Conservation (phyloP, 2,329 filamentous ascomycete genomes). For the Ophiocordyceps sinensis region DNA sequence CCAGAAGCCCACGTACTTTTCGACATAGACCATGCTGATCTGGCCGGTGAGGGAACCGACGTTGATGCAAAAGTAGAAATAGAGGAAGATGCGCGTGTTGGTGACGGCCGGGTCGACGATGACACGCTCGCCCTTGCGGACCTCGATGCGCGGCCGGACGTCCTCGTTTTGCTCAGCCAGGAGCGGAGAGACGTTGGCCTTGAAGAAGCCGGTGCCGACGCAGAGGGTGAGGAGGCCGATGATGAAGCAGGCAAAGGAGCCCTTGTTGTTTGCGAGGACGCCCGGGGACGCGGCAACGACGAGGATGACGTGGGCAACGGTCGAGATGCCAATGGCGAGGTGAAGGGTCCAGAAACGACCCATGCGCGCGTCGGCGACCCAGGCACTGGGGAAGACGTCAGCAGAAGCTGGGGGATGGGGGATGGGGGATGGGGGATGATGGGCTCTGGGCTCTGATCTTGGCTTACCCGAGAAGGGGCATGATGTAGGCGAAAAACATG, state of each 20-base stretch:
- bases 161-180: slow-evolving; percentile 57
- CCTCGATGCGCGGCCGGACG: slow-evolving; percentile 40
- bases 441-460: too few species aligned
- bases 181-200: slow-evolving; percentile 61
- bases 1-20: slow-evolving; percentile 67
- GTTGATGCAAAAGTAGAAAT: slow-evolving; percentile 44
- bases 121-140: slow-evolving; percentile 46
- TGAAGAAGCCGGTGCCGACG: slow-evolving; percentile 66
- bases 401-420: too few species aligned
- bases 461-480: slow-evolving; percentile 40
- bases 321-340: slow-evolving; percentile 49
- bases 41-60: slow-evolving; percentile 44
- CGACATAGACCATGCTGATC: slow-evolving; percentile 53
- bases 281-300: slow-evolving; percentile 48
- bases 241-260: slow-evolving; percentile 51
- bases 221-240: slow-evolving; percentile 43
- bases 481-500: slow-evolving; percentile 47
- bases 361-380: slow-evolving; percentile 53
- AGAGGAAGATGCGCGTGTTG: slow-evolving; percentile 53
- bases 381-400: too few species aligned
- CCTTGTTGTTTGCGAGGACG: slow-evolving; percentile 42
- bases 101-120: slow-evolving; percentile 58
- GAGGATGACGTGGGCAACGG: slow-evolving; percentile 51
- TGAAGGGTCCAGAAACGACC: slow-evolving; percentile 64
- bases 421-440: too few species aligned